Conservation (phyloP, 176 grass and related monocot species). For the Rhipidocladum racemiflorum region DNA sequence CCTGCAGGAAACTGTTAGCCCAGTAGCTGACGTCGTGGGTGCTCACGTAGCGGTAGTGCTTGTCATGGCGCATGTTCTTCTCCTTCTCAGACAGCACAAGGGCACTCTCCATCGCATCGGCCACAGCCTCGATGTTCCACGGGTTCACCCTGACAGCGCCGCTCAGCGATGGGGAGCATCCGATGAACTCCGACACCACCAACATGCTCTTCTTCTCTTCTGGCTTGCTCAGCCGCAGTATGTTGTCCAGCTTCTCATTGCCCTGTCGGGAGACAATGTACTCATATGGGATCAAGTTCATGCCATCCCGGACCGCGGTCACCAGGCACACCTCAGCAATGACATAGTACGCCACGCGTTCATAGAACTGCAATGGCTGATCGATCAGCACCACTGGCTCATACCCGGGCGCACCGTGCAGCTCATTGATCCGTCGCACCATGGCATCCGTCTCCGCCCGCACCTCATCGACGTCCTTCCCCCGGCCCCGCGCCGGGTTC, state of each 20-base stretch:
- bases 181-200: constrained; percentile 91
- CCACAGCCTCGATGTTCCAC: constrained; percentile 88
- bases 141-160: constrained; percentile 86
- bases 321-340: constrained; percentile 85
- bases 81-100: constrained; percentile 65
- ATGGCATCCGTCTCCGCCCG: constrained; percentile 60
- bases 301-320: constrained; percentile 86
- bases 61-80: constrained; percentile 83
- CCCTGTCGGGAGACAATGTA: constrained; percentile 79
- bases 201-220: constrained; percentile 81
- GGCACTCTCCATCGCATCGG: constrained; percentile 76
- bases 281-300: constrained; percentile 94
- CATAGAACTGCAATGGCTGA: constrained; percentile 72
- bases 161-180: constrained; percentile 82
- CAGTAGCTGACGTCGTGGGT: constrained; percentile 81
- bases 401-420: constrained; percentile 53
- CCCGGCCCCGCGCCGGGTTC: constrained; percentile 71
- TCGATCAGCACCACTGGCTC: constrained; percentile 76
- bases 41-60: constrained; percentile 77
- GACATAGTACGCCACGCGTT: constrained; percentile 80
- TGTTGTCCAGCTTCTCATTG: constrained; percentile 51
- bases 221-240: constrained; percentile 41
- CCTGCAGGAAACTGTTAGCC: constrained; percentile 75
- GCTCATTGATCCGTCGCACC: constrained; percentile 72
- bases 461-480: constrained; percentile 77